Base-by-base conservation (phyloP, 495 filamentous ascomycete genomes). In the Astrothelium macrocarpum region DNA sequence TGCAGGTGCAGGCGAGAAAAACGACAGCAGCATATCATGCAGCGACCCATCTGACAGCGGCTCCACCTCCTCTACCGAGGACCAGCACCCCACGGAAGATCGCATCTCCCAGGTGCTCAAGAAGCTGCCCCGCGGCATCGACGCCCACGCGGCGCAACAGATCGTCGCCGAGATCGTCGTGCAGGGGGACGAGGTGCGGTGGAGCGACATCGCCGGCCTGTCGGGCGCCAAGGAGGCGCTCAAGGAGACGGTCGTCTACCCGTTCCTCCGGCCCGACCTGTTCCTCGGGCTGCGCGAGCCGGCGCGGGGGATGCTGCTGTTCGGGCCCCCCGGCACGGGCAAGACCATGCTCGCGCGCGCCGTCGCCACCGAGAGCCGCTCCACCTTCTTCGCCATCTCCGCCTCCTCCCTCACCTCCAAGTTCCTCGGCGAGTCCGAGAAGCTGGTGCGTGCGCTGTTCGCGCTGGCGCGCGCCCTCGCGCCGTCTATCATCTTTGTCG, bases 331-430 rank as follows among this genome's bases (percentile, higher is more conserved):
- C 0, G 94, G 94, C 11, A 99, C 94, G 0, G 94, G 94, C 46
- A 97, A 99, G 75, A 99, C 94, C 1, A 99, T 99, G 94, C 81
- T 99, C 9, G 94, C 94, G 1, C 81, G 94, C 60, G 93, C 93
- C 25, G 94, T 97, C 2, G 94, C 94, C 1, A 97, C 95, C 0
- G 95, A 97, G 73, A 94, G 89, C 31, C 86, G 87, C 71, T 95
- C 90, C 4, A 97, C 95, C 0, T 99, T 99, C 76, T 99, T 99
- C 76, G 93, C 91, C 32, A 95, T 99, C 42, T 95, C 90, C 1
- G 90, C 94, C 11, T 95, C 90, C 67, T 95, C 88, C 65, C 78
- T 99, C 49, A 97, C 94, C 2, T 92, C 88, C 59, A 98, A 98
- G 79, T 98, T 91, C 78, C 85, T 97, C 46, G 94, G 94, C 34